Base-by-base conservation (phyloP, 2,329 filamentous ascomycete genomes). In the Fusarium nanum region DNA sequence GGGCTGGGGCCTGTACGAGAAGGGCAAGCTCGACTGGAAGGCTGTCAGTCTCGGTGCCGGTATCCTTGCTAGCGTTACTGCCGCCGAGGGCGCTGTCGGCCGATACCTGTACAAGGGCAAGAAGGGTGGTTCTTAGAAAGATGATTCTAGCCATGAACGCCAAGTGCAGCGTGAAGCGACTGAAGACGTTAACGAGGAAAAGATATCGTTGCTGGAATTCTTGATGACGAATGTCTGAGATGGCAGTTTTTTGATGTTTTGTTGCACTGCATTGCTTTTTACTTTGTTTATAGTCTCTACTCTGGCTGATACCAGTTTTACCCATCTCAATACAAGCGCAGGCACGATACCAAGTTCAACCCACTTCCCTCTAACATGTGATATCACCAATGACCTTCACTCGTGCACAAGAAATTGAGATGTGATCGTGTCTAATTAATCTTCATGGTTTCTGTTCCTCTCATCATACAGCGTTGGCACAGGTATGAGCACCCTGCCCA, bases 1-100 rank as follows among this genome's bases (percentile, higher is more conserved):
- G 78, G 87, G 84, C 22, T 87, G 85, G 83, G 83, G 83, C 9
- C 79, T 88, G 68, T 87, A 88, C 72, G 84, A 88, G 76, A 81
- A 80, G 56, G 85, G 85, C 46, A 80, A 80, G 46, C 77, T 89
- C 53, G 80, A 80, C 71, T 86, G 84, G 83, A 82, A 84, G 79
- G 80, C 78, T 60, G 78, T 84, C 18, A 84, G 86, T 20, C 60
- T 87, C 1, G 87, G 79, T 7, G 78, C 85, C 13, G 85, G 86
- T 44, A 81, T 88, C 41, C 55, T 87, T 5, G 82, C 83, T 6
- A 78, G 80, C 8, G 83, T 88, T 4, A 85, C 85, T 23, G 79
- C 82, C 16, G 80, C 83, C 3, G 85, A 89, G 79, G 80, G 83
- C 18, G 76, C 85, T 27, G 71, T 89, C 47, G 84, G 84, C 55